Conservation (phyloP, 768 basidiomycete species). For the Roridomyces roridus region DNA sequence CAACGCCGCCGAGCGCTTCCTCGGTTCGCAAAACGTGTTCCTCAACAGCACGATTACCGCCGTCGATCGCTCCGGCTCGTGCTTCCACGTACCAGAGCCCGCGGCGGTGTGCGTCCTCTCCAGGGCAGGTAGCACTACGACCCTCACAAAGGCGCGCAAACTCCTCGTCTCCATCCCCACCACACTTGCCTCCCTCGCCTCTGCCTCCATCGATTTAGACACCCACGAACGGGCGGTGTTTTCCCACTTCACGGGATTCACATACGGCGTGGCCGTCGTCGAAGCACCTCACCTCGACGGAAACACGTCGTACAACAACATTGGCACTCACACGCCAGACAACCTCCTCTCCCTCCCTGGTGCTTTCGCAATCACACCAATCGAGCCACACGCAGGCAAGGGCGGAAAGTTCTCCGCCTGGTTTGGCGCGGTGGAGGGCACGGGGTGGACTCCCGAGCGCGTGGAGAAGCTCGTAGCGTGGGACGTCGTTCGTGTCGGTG, state of each 20-base stretch:
- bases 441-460: too few species aligned
- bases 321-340: too few species aligned
- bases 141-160: constrained; percentile 5
- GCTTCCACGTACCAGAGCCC: background rate
- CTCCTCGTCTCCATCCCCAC: constrained; percentile 9
- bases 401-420: constrained; percentile 6
- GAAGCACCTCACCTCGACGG: too few species aligned
- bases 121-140: background rate
- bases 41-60: constrained; percentile 2
- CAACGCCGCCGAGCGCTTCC: too few species aligned
- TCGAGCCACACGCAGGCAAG: background rate
- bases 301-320: too few species aligned
- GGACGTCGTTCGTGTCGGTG: too few species aligned
- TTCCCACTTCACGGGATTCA: background rate
- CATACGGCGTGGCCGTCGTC: constrained; percentile 7
- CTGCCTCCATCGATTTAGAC: constrained; percentile 2
- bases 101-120: constrained; percentile 4
- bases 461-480: too few species aligned
- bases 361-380: background rate
- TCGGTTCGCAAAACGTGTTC: constrained; percentile 3
- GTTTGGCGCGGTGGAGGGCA: too few species aligned
- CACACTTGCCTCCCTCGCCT: background rate
- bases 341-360: too few species aligned
- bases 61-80: constrained; percentile 4
- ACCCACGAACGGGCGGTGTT: background rate